Percentiles rank a stretch among this genome's conserved stretches.
These are phyloP conservation scores for Glycine soja DNA, from an alignment of 306 rosid genomes.

Conservation along the genomic window DNA sequence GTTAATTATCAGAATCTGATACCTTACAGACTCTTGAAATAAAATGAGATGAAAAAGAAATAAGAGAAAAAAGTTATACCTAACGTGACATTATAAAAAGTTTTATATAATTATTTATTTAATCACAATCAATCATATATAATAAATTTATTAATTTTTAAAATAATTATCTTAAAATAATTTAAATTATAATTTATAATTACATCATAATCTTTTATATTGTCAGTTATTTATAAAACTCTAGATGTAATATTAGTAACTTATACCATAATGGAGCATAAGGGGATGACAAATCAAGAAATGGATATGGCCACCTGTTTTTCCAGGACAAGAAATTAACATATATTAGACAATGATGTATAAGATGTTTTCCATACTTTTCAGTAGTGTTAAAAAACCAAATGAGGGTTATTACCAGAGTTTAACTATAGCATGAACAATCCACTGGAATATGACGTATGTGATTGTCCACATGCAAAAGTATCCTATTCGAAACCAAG, in stretches of 20 bases:
- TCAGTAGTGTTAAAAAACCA: background rate
- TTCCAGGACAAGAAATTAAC: conserved; percentile 17
- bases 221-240: too few relatives aligned
- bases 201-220: too few relatives aligned
- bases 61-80: too few relatives aligned
- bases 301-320: conserved; percentile 99
- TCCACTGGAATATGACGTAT: conserved; percentile 87
- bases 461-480: conserved; percentile 87
- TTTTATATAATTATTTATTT: too few relatives aligned
- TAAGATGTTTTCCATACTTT: background rate
- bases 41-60: background rate
- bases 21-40: background rate
- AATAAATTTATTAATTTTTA: too few relatives aligned
- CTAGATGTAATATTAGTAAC: too few relatives aligned
- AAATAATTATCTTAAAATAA: too few relatives aligned
- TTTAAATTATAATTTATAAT: too few relatives aligned
- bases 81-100: too few relatives aligned
- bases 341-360: conserved; percentile 22
- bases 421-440: conserved; percentile 75
- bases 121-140: too few relatives aligned
- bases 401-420: conserved; percentile 65
- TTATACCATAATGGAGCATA: conserved; percentile 87
- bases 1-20: conserved; percentile 16
- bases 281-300: conserved; percentile 87
- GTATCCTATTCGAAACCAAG: conserved; percentile 96